Evolutionary conservation across 257 asterid species (phyloP).

Genomic region (Fraxinus pennsylvanica): DNA sequence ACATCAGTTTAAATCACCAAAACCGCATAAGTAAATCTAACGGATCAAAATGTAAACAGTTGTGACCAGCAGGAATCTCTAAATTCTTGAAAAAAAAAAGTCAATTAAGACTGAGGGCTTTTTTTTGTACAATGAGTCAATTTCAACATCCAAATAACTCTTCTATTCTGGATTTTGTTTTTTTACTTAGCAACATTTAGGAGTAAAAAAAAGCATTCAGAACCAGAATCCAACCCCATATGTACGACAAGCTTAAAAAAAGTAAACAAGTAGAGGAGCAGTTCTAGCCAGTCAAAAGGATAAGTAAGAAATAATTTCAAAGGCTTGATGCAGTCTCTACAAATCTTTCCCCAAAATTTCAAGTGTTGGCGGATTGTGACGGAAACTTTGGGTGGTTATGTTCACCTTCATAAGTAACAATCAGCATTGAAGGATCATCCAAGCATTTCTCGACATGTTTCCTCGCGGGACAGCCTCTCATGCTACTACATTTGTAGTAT

Average conservation of each 20-base stretch:
- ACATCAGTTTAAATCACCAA: no score
- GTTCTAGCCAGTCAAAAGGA: conserved; percentile 11
- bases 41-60: not conserved
- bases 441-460: conserved; percentile 90
- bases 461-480: conserved; percentile 97
- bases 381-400: conserved; percentile 82
- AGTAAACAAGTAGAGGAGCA: conserved; percentile 19
- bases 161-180: not conserved
- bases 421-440: conserved; percentile 88
- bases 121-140: not conserved
- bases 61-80: not conserved
- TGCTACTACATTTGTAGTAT: conserved; percentile 92
- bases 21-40: not conserved
- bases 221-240: conserved; percentile 6
- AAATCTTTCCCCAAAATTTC: conserved; percentile 10
- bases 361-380: conserved; percentile 63
- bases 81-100: conserved; percentile 23
- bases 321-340: not conserved
- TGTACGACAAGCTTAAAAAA: no score
- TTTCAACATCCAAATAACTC: conserved; percentile 7
- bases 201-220: conserved; percentile 17
- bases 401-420: conserved; percentile 90
- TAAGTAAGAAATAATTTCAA: not conserved
- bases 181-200: not conserved
- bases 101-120: not conserved